Evolutionary conservation across 1,284 basidiomycete genomes (phyloP), one percentile per base, ranked within the genome.

Genomic region (Rhodotorula sp.): DNA sequence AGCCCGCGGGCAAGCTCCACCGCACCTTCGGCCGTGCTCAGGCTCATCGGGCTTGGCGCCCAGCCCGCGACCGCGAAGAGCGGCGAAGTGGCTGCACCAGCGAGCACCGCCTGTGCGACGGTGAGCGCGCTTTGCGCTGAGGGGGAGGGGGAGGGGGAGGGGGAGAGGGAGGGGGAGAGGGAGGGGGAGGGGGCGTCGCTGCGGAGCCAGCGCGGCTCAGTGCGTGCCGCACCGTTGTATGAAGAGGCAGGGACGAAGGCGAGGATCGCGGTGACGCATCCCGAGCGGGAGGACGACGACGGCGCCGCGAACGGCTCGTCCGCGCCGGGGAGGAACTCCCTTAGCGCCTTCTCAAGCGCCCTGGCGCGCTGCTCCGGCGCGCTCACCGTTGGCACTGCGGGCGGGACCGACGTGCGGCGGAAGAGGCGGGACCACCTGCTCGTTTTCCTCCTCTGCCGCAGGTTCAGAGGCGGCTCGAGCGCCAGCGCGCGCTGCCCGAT

Each of bases 31-130:
- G 72, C 12, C 21, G 72, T 64, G 41, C 67, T 66, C 48, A 67
- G 66, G 27, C 68, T 67, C 17, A 60, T 64, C 36, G 60, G 59
- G 27, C 48, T 50, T 27, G 48, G 8, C 10, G 10, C 22, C 25
- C 27, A 50, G 8, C 25, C 27, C 27, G 22, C 6, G 25, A 1
- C 12, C 9, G 15, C 51, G 55, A 76, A 64, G 56, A 70, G 66
- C 9, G 70, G 37, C 1, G 72, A 64, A 10, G 71, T 61, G 1
- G 75, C 75, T 48, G 69, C 61, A 1, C 73, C 70, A 3, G 75
- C 76, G 32, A 71, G 65, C 13, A 68, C 63, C 19, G 71, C 73
- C 61, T 74, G 68, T 19, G 34, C 51, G 25, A 77, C 59, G 10
- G 64, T 67, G 22, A 66, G 34, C 25, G 19, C 61, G 37, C 37